Evolutionary conservation across 2,329 filamentous ascomycete genomes (phyloP).

Genomic region (Delphinella strobiligena): DNA sequence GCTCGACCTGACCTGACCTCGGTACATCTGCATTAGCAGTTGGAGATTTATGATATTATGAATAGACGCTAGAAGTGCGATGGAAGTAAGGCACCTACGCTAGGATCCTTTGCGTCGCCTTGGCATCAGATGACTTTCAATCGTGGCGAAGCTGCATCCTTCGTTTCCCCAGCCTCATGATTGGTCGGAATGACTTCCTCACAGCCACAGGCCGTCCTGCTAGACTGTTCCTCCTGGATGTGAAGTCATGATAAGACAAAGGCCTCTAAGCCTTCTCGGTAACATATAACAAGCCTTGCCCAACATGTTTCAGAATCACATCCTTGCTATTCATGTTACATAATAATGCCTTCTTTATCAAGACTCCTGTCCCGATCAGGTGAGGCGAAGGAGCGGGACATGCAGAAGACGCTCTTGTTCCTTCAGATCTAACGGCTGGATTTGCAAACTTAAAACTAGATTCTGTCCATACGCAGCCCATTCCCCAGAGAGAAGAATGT

Average conservation of each 20-base stretch:
- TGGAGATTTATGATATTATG: no score
- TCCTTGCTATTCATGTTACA: neutral
- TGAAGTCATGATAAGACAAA: no score
- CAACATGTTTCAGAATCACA: neutral
- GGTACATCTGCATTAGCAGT: no score
- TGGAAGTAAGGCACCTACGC: constrained; percentile 4
- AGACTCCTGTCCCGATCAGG: constrained; percentile 15
- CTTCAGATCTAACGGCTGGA: constrained; percentile 18
- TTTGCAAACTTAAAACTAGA: constrained; percentile 4
- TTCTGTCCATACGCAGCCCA: neutral
- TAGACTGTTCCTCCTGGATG: no score
- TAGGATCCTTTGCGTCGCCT: no score
- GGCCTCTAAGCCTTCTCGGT: no score
- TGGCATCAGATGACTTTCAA: no score
- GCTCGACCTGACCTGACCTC: no score
- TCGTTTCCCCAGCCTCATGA: no score
- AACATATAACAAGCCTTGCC: neutral
- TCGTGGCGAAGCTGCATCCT: no score
- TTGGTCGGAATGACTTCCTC: no score
- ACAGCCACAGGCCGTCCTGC: no score
- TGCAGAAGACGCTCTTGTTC: constrained; percentile 13
- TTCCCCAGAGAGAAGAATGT: constrained; percentile 38
- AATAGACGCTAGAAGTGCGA: constrained; percentile 7
- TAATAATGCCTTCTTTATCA: constrained; percentile 10
- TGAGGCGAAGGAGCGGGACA: constrained; percentile 17